A percentile compares a stretch with the other conserved stretches of the same genome.
phyloP scores from a whole-genome alignment of 1,284 basidiomycete species.

The Peniophora sp. region DNA sequence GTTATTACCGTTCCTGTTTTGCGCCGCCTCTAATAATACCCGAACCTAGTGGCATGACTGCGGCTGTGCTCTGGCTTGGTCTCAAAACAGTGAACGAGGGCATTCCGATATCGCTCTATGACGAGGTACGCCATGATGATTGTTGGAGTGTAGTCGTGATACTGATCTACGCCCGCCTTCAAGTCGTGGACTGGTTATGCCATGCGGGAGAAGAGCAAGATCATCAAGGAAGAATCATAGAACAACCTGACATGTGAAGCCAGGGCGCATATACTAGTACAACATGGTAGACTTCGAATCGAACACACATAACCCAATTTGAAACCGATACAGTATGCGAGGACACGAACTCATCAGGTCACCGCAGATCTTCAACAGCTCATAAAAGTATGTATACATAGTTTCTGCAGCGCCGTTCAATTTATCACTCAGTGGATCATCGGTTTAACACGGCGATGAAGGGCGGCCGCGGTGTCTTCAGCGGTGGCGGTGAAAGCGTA shows the following conservation, averaged over 20 bases:
- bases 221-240: slow-evolving; percentile 32
- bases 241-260: neutral
- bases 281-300: neutral
- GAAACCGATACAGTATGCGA: neutral
- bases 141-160: slow-evolving; percentile 5
- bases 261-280: neutral
- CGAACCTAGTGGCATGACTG: slow-evolving; percentile 84
- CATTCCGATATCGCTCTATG: slow-evolving; percentile 60
- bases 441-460: slow-evolving; percentile 52
- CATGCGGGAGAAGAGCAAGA: slow-evolving; percentile 51
- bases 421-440: neutral
- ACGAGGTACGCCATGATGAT: slow-evolving; percentile 55
- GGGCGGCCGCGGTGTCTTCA: slow-evolving; percentile 43
- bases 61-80: slow-evolving; percentile 87
- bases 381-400: neutral
- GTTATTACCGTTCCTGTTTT: too few relatives aligned
- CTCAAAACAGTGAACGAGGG: slow-evolving; percentile 59
- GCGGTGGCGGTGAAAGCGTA: slow-evolving; percentile 36
- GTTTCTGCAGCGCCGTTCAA: neutral
- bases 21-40: too few relatives aligned
- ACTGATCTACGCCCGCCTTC: slow-evolving; percentile 5
- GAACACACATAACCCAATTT: neutral
- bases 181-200: slow-evolving; percentile 87
- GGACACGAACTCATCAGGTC: neutral
- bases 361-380: neutral